phyloP scores from a whole-genome alignment of 2,329 filamentous ascomycete species.

The Dactylellina drechsleri region DNA sequence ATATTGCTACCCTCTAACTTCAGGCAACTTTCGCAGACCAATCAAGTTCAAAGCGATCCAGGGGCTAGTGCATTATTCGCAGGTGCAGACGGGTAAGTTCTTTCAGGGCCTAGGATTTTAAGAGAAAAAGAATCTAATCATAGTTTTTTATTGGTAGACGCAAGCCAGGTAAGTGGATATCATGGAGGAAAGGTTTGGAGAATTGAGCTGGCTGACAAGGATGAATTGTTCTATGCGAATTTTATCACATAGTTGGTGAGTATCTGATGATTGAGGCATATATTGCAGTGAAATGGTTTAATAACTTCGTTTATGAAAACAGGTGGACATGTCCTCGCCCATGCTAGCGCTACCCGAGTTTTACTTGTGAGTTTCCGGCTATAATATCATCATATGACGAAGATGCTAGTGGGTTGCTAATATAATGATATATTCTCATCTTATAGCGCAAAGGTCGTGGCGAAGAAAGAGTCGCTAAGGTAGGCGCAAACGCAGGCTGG shows the following conservation, averaged over 20 bases:
- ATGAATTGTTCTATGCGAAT: neutral
- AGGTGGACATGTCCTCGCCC: conserved; percentile 74
- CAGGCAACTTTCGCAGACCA: conserved; percentile 65
- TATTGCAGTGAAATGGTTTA: conserved; percentile 16
- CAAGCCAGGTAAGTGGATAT: conserved; percentile 56
- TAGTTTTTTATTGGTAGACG: conserved; percentile 52
- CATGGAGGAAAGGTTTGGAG: neutral
- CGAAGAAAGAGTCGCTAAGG: conserved; percentile 76
- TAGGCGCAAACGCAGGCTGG: conserved; percentile 64
- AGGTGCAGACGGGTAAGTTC: conserved; percentile 69
- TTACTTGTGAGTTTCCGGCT: conserved; percentile 63
- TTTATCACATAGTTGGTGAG: conserved; percentile 55
- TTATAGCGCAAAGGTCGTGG: conserved; percentile 71
- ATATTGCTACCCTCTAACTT: conserved; percentile 27
- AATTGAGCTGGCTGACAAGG: conserved; percentile 10
- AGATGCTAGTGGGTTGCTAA: neutral
- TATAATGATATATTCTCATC: conserved; percentile 5
- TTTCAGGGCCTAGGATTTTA: neutral
- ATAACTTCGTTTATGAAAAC: neutral
- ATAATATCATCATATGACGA: neutral
- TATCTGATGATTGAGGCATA: neutral
- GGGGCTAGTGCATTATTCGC: conserved; percentile 75
- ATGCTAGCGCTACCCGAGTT: conserved; percentile 74
- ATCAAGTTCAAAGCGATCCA: conserved; percentile 77
- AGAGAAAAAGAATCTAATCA: conserved; percentile 21